Evolutionary conservation across 1,139 yeast genomes (phyloP), one percentile per base, ranked within the genome.

Genomic region (Pichia norvegensis): DNA sequence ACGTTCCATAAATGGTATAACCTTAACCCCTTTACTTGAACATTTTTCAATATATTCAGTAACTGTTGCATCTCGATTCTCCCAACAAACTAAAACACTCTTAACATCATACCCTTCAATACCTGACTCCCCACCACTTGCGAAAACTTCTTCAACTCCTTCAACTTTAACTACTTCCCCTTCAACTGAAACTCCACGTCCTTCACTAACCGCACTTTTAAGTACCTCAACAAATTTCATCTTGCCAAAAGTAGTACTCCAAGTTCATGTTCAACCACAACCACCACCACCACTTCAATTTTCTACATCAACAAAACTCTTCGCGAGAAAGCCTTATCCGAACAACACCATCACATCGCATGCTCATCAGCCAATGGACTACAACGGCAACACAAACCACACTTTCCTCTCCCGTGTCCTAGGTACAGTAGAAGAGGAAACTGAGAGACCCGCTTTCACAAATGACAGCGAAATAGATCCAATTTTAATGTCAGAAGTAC

Each of bases 21-120:
- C 86, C 4, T 78, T 71, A 36, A 90, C 73, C 4, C 78, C 75
- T 43, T 74, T 68, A 45, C 75, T 76, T 53, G 79, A 80, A 55
- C 96, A 85, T 44, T 76, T 81, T 22, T 80, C 75, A 52, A 87
- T 76, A 61, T 92, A 90, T 49, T 88, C 95, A 13, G 95, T 82
- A 44, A 88, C 84, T 37, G 83, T 77, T 33, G 84, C 72, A 48
- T 85, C 88, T 50, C 77, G 81, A 38, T 59, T 57, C 29, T 81
- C 53, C 94, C 95, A 92, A 55, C 95, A 85, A 60, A 87, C 87
- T 35, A 80, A 74, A 4, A 86, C 81, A 1, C 64, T 54, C 23
- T 55, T 50, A 23, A 62, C 42, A 22, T 47, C 47, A 39, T 48
- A 48, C 27, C 31, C 47, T 31, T 56, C 56, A 56, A 84, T 83